These are phyloP conservation scores for Stephania japonica DNA, from an alignment of 164 flowering plant species.

Conservation along the genomic window DNA sequence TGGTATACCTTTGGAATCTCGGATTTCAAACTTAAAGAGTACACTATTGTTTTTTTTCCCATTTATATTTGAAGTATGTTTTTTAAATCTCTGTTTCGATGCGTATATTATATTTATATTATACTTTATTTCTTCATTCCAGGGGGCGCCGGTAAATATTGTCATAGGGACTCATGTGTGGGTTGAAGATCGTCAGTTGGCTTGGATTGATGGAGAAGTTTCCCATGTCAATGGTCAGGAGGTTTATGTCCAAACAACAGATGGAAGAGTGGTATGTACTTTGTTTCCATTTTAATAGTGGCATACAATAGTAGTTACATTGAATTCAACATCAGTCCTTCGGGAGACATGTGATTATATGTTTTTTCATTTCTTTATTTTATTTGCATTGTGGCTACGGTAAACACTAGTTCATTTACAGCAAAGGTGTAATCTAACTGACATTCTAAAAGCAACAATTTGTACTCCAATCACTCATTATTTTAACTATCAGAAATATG, in stretches of 20 bases:
- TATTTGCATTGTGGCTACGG: not conserved
- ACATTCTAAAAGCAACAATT: not conserved
- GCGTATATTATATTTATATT: too few species aligned
- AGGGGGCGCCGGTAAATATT: constrained; percentile 82
- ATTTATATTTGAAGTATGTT: not conserved
- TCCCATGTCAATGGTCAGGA: constrained; percentile 54
- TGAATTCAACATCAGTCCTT: not conserved
- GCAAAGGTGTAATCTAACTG: not conserved
- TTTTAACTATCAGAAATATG: too few species aligned
- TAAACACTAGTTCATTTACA: not conserved
- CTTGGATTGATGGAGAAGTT: constrained; percentile 92
- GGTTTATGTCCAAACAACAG: constrained; percentile 42
- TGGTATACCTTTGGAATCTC: not conserved
- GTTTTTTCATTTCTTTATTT: not conserved
- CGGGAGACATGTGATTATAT: not conserved
- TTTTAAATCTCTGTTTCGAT: not conserved
- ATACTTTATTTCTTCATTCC: constrained; percentile 19
- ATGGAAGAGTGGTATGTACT: constrained; percentile 62
- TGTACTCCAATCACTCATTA: not conserved
- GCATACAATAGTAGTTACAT: not conserved
- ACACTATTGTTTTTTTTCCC: not conserved
- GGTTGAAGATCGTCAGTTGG: constrained; percentile 68
- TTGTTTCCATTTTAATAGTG: not conserved
- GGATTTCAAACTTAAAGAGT: not conserved
- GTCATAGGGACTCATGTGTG: constrained; percentile 90